A percentile compares a stretch with the other conserved stretches of the same genome.
phyloP scores from a whole-genome alignment of 352 stramenopile genomes.

The Phytopythium mirpurense region DNA sequence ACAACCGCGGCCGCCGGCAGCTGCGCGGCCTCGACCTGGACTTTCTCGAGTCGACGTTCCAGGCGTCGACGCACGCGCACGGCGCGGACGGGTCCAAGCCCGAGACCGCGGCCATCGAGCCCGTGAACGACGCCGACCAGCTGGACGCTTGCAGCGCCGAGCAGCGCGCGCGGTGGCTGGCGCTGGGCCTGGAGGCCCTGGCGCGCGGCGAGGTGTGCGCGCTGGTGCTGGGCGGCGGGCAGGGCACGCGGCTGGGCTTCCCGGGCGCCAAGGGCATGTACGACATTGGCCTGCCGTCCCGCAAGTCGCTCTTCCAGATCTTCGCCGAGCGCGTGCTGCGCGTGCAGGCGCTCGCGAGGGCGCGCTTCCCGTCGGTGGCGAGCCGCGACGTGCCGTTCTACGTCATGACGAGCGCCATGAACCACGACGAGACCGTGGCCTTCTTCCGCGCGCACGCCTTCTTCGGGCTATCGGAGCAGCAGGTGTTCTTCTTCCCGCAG shows the following conservation, averaged over 20 bases:
- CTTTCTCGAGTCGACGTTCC: slow-evolving; percentile 55
- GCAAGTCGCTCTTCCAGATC: slow-evolving; percentile 93
- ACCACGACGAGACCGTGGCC: slow-evolving; percentile 88
- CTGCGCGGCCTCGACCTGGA: slow-evolving; percentile 67
- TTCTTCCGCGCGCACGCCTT: slow-evolving; percentile 90
- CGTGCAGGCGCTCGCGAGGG: slow-evolving; percentile 44
- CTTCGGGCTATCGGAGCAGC: slow-evolving; percentile 87
- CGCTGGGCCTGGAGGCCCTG: slow-evolving; percentile 78
- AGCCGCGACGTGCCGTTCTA: slow-evolving; percentile 76
- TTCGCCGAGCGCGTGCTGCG: slow-evolving; percentile 89
- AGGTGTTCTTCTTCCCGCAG: slow-evolving; percentile 96
- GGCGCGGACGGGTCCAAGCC: slow-evolving; percentile 3
- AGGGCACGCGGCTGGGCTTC: slow-evolving; percentile 97
- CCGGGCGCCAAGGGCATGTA: slow-evolving; percentile 94
- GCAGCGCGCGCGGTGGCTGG: slow-evolving; percentile 40
- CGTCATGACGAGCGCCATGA: slow-evolving; percentile 98
- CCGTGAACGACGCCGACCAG: slow-evolving; percentile 58
- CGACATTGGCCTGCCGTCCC: slow-evolving; percentile 89
- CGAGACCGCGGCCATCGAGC: slow-evolving; percentile 35
- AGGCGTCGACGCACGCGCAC: slow-evolving; percentile 35
- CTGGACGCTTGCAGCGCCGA: slow-evolving; percentile 39
- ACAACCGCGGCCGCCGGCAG: slow-evolving; percentile 15
- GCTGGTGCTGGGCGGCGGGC: slow-evolving; percentile 92
- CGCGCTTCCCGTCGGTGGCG: slow-evolving; percentile 10
- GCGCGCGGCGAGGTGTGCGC: slow-evolving; percentile 87